A percentile compares a stretch with the other conserved stretches of the same genome.
phyloP scores from a whole-genome alignment of 345 rosid genomes.

The Ailanthus altissimus region DNA sequence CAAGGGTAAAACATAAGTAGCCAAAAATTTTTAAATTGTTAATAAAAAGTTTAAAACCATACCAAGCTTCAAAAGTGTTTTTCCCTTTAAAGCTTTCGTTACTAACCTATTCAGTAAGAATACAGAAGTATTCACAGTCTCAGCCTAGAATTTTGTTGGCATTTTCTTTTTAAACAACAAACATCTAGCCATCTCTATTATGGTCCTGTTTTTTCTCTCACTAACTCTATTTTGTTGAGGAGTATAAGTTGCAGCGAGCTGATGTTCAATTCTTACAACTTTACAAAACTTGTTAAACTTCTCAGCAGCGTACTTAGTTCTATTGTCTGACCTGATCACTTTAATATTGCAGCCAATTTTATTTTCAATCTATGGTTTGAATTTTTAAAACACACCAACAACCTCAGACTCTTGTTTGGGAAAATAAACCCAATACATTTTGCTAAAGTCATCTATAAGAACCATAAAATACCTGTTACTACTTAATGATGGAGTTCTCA shows the following conservation, averaged over 20 bases:
- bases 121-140: neutral
- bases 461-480: constrained; percentile 10
- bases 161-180: too few relatives aligned
- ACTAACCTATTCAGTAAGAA: neutral
- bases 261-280: neutral
- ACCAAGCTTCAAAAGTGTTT: neutral
- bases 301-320: neutral
- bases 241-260: neutral
- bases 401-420: neutral
- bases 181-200: too few relatives aligned
- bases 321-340: neutral
- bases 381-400: neutral
- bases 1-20: too few relatives aligned
- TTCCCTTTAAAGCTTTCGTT: neutral
- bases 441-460: constrained; percentile 14
- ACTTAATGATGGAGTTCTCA: neutral
- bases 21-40: too few relatives aligned
- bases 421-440: constrained; percentile 12
- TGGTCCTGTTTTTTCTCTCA: neutral
- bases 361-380: neutral
- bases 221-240: neutral
- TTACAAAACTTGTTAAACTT: neutral
- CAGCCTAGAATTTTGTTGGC: neutral
- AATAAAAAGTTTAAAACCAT: neutral
- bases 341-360: neutral